These are phyloP conservation scores for Rhizodiscina lignyota DNA, from an alignment of 495 filamentous ascomycete species.

Conservation along the genomic window DNA sequence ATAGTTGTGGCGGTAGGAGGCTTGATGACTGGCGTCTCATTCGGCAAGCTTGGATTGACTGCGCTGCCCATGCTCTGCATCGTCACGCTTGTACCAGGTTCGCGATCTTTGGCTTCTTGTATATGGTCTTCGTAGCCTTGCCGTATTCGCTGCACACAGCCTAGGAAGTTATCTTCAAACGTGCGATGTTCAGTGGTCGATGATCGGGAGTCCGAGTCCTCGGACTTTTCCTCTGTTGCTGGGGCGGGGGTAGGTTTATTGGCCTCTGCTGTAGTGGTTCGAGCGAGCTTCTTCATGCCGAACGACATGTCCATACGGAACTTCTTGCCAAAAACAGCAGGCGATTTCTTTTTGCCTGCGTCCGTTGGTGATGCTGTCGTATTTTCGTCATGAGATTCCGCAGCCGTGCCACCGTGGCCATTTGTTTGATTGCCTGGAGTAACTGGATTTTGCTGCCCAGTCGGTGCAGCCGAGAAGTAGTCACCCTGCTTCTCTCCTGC, in stretches of 20 bases:
- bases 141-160: constrained; percentile 61
- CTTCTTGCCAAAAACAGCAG: constrained; percentile 64
- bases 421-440: constrained; percentile 1
- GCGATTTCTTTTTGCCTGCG: constrained; percentile 17
- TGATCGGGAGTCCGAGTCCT: constrained; percentile 51
- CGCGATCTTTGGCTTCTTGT: constrained; percentile 30
- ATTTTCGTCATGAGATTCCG: constrained; percentile 39
- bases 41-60: constrained; percentile 61
- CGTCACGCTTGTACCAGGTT: neutral
- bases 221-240: constrained; percentile 57
- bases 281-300: constrained; percentile 62
- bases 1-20: constrained; percentile 67
- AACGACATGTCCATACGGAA: constrained; percentile 74
- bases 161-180: constrained; percentile 67
- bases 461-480: constrained; percentile 41
- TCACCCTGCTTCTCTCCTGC: constrained; percentile 13
- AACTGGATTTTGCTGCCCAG: neutral
- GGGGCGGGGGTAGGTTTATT: constrained; percentile 47
- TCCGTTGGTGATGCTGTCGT: constrained; percentile 54
- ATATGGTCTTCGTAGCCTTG: constrained; percentile 62
- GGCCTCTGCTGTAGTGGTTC: constrained; percentile 49
- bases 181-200: constrained; percentile 51
- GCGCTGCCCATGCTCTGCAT: constrained; percentile 28
- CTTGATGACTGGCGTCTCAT: constrained; percentile 72
- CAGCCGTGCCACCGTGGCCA: neutral